Conservation (phyloP, 2,329 filamentous ascomycete genomes). For the Fusarium siculi region DNA sequence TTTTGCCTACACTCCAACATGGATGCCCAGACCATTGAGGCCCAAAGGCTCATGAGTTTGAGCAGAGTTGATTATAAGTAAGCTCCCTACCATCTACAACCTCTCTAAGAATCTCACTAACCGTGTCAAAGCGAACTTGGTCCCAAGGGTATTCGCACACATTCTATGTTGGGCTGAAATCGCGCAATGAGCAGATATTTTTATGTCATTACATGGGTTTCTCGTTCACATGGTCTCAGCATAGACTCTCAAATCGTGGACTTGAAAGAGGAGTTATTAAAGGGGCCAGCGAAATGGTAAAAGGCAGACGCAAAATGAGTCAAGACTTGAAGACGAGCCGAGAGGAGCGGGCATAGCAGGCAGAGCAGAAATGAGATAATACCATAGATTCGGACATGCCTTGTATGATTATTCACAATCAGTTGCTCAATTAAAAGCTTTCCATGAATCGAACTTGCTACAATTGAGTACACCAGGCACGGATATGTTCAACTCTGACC, state of each 20-base stretch:
- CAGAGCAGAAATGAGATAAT: conserved; percentile 30
- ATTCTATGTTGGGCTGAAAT: conserved; percentile 62
- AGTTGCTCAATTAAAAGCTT: conserved; percentile 2
- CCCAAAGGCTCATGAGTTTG: conserved; percentile 66
- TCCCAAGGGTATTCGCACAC: conserved; percentile 63
- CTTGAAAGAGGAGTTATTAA: conserved; percentile 34
- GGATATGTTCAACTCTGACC: not conserved
- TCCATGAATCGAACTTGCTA: not conserved
- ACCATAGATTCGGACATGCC: conserved; percentile 35
- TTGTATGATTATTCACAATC: conserved; percentile 30
- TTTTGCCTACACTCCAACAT: conserved; percentile 68
- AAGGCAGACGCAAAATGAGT: conserved; percentile 23
- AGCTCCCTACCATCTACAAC: conserved; percentile 42
- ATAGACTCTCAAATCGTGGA: conserved; percentile 22
- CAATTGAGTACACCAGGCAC: not conserved
- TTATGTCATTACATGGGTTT: conserved; percentile 29
- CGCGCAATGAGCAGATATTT: conserved; percentile 2
- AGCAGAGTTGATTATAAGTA: conserved; percentile 71
- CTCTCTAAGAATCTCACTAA: conserved; percentile 16
- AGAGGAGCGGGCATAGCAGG: not conserved
- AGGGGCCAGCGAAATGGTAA: conserved; percentile 37
- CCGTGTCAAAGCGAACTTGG: conserved; percentile 59
- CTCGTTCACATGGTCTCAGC: conserved; percentile 2
- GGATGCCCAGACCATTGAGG: conserved; percentile 62
- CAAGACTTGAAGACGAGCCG: not conserved